These are phyloP conservation scores for Calocybe indica DNA, from an alignment of 768 basidiomycete genomes.

Conservation along the genomic window DNA sequence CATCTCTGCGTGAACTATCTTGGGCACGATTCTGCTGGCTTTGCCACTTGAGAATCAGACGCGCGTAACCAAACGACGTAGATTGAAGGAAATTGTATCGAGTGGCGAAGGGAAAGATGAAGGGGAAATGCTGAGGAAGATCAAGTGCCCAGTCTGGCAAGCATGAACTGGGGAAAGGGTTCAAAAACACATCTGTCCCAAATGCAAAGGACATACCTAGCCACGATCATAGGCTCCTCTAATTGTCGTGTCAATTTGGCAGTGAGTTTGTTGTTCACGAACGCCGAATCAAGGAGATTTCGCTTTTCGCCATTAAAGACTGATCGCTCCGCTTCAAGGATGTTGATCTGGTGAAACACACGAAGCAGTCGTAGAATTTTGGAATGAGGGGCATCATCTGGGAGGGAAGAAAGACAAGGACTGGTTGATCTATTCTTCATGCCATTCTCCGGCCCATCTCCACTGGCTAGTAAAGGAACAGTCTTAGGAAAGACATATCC, in stretches of 20 bases:
- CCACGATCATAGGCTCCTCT: conserved; percentile 99
- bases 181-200: conserved; percentile 2
- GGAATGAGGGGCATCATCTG: conserved; percentile 78
- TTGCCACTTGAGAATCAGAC: conserved; percentile 93
- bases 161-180: conserved; percentile 60
- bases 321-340: conserved; percentile 61
- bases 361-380: conserved; percentile 90
- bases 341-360: conserved; percentile 79
- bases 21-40: conserved; percentile 78
- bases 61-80: conserved; percentile 95
- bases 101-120: conserved; percentile 98
- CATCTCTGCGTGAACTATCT: conserved; percentile 78
- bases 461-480: conserved; percentile 22
- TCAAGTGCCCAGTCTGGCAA: conserved; percentile 97
- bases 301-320: conserved; percentile 44
- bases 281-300: conserved; percentile 72
- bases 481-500: background rate
- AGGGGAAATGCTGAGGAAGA: conserved; percentile 93
- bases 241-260: conserved; percentile 96
- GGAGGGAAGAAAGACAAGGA: conserved; percentile 71
- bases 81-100: conserved; percentile 97
- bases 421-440: conserved; percentile 56
- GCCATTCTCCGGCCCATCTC: conserved; percentile 34
- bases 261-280: conserved; percentile 96
- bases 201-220: conserved; percentile 56